Conservation (phyloP, 2,329 filamentous ascomycete species). For the Xylaria sp. region DNA sequence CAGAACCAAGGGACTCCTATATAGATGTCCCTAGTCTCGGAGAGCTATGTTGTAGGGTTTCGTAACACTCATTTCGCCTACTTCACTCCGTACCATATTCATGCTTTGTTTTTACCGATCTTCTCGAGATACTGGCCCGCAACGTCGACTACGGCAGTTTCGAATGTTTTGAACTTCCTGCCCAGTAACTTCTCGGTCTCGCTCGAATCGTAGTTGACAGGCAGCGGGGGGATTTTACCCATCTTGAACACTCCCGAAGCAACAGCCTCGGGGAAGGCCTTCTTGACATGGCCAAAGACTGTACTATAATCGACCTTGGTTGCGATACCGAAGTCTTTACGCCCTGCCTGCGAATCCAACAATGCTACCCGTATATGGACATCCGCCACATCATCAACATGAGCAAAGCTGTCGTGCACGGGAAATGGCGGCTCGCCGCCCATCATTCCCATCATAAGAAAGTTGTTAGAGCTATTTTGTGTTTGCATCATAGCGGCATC, state of each 20-base stretch:
- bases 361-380: conserved; percentile 40
- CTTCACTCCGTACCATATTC: not conserved
- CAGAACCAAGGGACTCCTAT: no score
- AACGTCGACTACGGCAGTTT: conserved; percentile 40
- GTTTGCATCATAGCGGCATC: conserved; percentile 40
- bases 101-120: conserved; percentile 27
- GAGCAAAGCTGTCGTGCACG: conserved; percentile 35
- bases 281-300: conserved; percentile 41
- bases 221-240: conserved; percentile 36
- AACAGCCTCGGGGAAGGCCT: conserved; percentile 42
- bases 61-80: no score
- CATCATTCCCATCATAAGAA: conserved; percentile 40
- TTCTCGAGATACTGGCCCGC: conserved; percentile 44
- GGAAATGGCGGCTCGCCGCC: conserved; percentile 40
- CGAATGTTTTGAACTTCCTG: conserved; percentile 36
- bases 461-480: conserved; percentile 47
- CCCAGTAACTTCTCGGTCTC: conserved; percentile 36
- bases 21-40: no score
- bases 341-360: conserved; percentile 27
- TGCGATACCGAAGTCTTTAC: conserved; percentile 39
- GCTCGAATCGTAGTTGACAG: conserved; percentile 38
- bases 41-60: no score
- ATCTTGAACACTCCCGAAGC: conserved; percentile 42
- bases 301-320: conserved; percentile 39
- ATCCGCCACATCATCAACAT: conserved; percentile 44